phyloP scores from a whole-genome alignment of 352 stramenopile species.

The Globisporangium polare region DNA sequence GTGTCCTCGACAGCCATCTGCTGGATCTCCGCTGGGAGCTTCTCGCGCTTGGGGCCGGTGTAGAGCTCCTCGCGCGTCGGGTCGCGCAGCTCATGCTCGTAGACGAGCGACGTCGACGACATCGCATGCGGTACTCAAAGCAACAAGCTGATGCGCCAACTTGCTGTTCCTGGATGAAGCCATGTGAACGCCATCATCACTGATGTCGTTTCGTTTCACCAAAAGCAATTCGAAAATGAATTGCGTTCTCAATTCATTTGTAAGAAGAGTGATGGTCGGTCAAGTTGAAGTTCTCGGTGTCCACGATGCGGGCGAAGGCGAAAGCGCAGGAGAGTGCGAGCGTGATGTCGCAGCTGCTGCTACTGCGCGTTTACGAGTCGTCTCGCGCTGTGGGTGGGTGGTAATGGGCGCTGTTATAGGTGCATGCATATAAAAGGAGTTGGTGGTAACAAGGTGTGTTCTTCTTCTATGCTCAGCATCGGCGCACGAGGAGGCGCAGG shows the following conservation, averaged over 20 bases:
- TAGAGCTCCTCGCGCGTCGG: constrained; percentile 54
- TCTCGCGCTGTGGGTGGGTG: neutral
- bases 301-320: neutral
- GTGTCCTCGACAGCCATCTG: constrained; percentile 64
- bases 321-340: neutral
- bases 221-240: neutral
- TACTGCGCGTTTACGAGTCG: neutral
- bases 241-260: neutral
- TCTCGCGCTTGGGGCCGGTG: constrained; percentile 44
- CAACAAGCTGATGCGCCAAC: too few relatives aligned
- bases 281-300: neutral
- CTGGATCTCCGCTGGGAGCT: constrained; percentile 62
- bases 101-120: constrained; percentile 6
- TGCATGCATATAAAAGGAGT: too few relatives aligned
- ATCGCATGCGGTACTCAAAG: constrained; percentile 4
- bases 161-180: too few relatives aligned
- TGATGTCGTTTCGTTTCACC: neutral
- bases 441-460: too few relatives aligned
- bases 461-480: too few relatives aligned
- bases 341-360: neutral
- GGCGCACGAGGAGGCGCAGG: neutral
- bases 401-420: neutral
- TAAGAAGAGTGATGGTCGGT: neutral
- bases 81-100: constrained; percentile 8
- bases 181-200: constrained; percentile 2